Evolutionary conservation across 2,329 filamentous ascomycete genomes (phyloP), one percentile per base, ranked within the genome.

Genomic region (Alternaria gaisen): DNA sequence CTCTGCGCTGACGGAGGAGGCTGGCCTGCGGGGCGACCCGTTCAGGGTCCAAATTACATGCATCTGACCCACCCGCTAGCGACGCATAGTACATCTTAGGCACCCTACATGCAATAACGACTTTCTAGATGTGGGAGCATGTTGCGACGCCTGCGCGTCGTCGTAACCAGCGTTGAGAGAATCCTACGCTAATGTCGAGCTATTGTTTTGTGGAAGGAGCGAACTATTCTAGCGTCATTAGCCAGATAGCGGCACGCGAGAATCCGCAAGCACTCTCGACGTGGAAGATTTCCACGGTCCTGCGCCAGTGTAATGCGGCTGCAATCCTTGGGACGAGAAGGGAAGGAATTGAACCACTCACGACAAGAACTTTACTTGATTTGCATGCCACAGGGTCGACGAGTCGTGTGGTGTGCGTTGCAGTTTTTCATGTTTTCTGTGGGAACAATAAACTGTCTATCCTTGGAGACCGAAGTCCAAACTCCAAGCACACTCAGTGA

Each of bases 101-200:
- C 42, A 62, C 40, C 48, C 53, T 40, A 53, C 43, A 41, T 42
- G 52, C 22, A 14, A 55, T 12, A 48, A 41, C 34, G 16, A 51
- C 26, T 24, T 46, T 38, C 54, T n/a, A 14, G 28, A 61, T 51
- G 6, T 8, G 59, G 59, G 43, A 42, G 24, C 32, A 61, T 61
- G 50, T 18, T 58, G 59, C 59, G 59, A 61, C 30, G 51, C 30
- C 22, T 43, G 38, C 58, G 28, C 46, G 32, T 56, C 30, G 40
- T 57, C n/a, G 32, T 22, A 30, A 47, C 43, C 46, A 52, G 53
- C 58, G 16, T 57, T 47, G 47, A 34, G 38, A 2, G 0, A 20
- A 40, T 40, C 38, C 18, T 40, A 40, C 38, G 38, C 38, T 40
- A 40, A 3, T 20, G 38, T 20, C 38, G 12, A 10, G 38, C n/a